Evolutionary conservation across 1,284 basidiomycete species (phyloP).

Genomic region (Neotropicomus parvogracilis): DNA sequence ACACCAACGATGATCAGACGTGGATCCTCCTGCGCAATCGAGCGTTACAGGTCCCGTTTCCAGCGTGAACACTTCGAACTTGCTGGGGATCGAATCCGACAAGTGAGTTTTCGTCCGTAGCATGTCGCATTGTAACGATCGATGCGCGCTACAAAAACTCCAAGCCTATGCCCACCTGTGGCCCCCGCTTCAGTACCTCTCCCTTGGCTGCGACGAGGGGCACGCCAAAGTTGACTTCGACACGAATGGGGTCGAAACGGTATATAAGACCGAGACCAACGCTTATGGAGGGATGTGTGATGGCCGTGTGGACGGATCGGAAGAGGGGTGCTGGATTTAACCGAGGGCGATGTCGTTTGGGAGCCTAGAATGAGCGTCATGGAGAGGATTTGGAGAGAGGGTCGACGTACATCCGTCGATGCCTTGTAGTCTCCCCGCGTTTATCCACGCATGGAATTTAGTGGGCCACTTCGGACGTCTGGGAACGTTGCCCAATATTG

Average conservation of each 20-base stretch:
- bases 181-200: slow-evolving; percentile 76
- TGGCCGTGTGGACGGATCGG: slow-evolving; percentile 16
- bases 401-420: slow-evolving; percentile 47
- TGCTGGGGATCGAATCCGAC: not conserved
- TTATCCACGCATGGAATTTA: slow-evolving; percentile 82
- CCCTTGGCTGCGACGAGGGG: slow-evolving; percentile 77
- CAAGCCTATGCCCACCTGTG: slow-evolving; percentile 91
- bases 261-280: slow-evolving; percentile 92
- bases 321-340: slow-evolving; percentile 6
- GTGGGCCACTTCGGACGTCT: slow-evolving; percentile 82
- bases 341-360: no score
- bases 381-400: not conserved
- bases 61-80: no score
- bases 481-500: slow-evolving; percentile 79
- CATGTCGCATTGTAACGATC: slow-evolving; percentile 9
- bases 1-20: not conserved
- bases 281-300: slow-evolving; percentile 61
- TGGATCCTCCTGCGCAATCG: no score
- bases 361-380: not conserved
- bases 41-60: no score
- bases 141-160: slow-evolving; percentile 60
- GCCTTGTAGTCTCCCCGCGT: slow-evolving; percentile 79
- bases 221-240: slow-evolving; percentile 92
- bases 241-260: slow-evolving; percentile 76
- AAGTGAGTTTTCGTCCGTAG: not conserved